Base-by-base conservation (phyloP, 371 early-diverging fungal genomes). In the Mucor circinelloides region DNA sequence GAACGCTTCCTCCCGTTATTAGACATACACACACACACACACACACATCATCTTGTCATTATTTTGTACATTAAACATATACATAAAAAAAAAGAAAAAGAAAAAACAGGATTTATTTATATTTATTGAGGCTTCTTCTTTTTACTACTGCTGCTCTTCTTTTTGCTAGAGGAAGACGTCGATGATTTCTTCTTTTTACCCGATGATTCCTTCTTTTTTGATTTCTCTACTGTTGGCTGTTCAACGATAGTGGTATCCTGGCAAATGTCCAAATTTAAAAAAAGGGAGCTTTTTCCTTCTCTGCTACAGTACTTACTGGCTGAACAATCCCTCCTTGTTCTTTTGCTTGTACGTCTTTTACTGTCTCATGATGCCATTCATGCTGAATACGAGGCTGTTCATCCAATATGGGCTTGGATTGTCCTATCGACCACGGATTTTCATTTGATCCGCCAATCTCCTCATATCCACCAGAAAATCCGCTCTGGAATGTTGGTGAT, bases 351-450 rank as follows among this genome's bases (percentile, higher is more conserved):
- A 23, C 23, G 0, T n/a, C n/a, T n/a, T n/a, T n/a, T n/a, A 10
- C 2, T 25, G 50, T 50, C 23, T 50, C 23, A 12, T 50, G 50
- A 50, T 50, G n/a, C 50, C 50, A 50, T 25, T 50, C 50, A 25
- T 50, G 50, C 23, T 50, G 44, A 19, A 44, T 44, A 44, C 6
- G 17, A 19, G 44, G 12, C 12, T 50, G 7, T 5, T 50, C 50
- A 2, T 21, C 50, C 23, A 50, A 13, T 1, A 13, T 19, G 21
- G 12, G 50, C 9, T 25, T 50, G 12, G 50, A 50, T 42, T 54
- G 40, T 21, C 61, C 61, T 32, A 36, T 56, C 7, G 72, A 70
- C 73, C 78, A 78, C 9, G 75, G 75, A 55, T 74, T 75, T 2
- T 64, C 64, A 38, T 27, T 65, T 13, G 66, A 62, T 6, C 60